Base-by-base conservation (phyloP, 768 basidiomycete species). In the Stropharia rugosoannulata region DNA sequence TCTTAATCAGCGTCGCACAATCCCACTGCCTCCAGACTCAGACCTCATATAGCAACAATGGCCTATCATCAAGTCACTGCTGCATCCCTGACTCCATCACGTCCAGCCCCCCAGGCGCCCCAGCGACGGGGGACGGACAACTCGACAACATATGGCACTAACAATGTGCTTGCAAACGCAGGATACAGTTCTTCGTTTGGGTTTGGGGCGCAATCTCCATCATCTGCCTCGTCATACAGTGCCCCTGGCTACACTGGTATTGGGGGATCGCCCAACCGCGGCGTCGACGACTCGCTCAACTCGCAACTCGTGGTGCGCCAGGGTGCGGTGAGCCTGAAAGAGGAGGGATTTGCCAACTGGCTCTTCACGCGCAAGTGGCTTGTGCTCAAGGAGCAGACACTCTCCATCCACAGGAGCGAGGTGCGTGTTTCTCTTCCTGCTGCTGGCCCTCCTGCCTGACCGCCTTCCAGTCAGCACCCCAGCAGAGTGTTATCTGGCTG, bases 351-450 rank as follows among this genome's bases (percentile, higher is more conserved):
- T 59, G 86, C 90, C 2, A 90, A 89, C 59, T 95, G 92, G 81
- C 80, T 97, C 48, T 98, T 95, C 86, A 84, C 89, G 69, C 83
- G 89, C 66, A 90, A 93, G 69, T 98, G 90, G 89, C 74, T 98
- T 54, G 80, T 96, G 4, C 77, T 99, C 59, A 89, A 84, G 64
- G 93, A 94, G 47, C 80, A 85, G 62, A 78, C 85, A 8, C 70
- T 99, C 45, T 79, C 82, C 16, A 83, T 98, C 55, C 92, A 94
- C 68, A 98, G 95, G 78, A 91, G 83, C 63, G 96, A 98, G 82
- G 95, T 95, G 66, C 63, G 90, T 49, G 58, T 19, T 50, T 42
- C 11, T 35, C 42, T 13, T 22, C 15, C 10, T 47, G 55, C 41
- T 36, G 43, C 45, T 51, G 27, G 39, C 54, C 35, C 25, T 39